Percentiles rank a stretch among this genome's conserved stretches.
Conservation (phyloP, 371 early-diverging fungal species). For the Blakeslea trispora region DNA sequence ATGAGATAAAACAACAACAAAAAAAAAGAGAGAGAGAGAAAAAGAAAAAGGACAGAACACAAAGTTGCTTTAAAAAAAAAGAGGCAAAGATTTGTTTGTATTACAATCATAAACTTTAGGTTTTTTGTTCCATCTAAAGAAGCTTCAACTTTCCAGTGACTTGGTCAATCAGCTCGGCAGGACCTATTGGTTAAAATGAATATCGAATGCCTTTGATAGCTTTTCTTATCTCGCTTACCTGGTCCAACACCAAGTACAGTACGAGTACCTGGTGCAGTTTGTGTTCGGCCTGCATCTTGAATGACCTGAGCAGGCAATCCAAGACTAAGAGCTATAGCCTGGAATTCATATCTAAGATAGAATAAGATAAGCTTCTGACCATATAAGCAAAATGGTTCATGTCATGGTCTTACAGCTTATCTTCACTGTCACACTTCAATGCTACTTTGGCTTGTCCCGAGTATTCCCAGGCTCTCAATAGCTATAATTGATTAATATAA, state of each 20-base stretch:
- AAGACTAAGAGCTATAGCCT: slow-evolving; percentile 65
- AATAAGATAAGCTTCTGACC: neutral
- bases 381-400: neutral
- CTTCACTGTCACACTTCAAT: slow-evolving; percentile 78
- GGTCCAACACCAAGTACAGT: slow-evolving; percentile 98
- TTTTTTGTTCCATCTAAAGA: slow-evolving; percentile 44
- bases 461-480: slow-evolving; percentile 75
- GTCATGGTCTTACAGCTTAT: slow-evolving; percentile 63
- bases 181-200: slow-evolving; percentile 46
- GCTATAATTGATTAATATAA: slow-evolving; percentile 21
- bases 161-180: slow-evolving; percentile 73
- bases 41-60: neutral
- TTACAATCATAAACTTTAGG: slow-evolving; percentile 2
- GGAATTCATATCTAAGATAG: slow-evolving; percentile 65
- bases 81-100: slow-evolving; percentile 8
- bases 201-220: neutral
- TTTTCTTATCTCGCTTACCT: slow-evolving; percentile 45
- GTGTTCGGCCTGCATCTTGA: slow-evolving; percentile 97
- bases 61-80: too few species aligned
- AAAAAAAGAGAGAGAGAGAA: slow-evolving; percentile 7
- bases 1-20: neutral
- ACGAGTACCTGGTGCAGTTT: slow-evolving; percentile 93
- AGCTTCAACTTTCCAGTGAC: slow-evolving; percentile 89
- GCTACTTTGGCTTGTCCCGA: slow-evolving; percentile 89
- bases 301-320: slow-evolving; percentile 84